phyloP scores from a whole-genome alignment of 225 moss, liverwort and hornwort genomes.

The Physcomitrellopsis africana region DNA sequence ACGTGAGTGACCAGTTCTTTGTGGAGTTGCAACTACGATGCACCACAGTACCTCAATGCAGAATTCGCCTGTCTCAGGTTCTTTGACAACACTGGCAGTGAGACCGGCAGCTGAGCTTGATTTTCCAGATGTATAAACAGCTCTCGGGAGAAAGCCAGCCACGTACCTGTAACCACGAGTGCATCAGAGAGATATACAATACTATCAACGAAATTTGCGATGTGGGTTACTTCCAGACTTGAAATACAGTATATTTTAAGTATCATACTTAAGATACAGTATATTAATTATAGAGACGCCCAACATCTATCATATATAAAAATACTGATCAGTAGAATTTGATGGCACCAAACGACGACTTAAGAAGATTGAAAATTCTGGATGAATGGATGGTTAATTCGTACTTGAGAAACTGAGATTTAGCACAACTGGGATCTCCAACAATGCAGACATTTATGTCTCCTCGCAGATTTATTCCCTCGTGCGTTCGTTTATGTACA shows the following conservation, averaged over 20 bases:
- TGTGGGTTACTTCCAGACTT: too few species aligned
- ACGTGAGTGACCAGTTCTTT: not conserved
- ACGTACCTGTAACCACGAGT: constrained; percentile 69
- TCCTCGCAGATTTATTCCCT: constrained; percentile 96
- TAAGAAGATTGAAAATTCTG: not conserved
- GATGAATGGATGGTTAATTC: constrained; percentile 23
- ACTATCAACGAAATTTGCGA: not conserved
- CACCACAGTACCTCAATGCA: constrained; percentile 80
- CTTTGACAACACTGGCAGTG: constrained; percentile 98
- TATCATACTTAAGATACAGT: too few species aligned
- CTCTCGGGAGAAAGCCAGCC: constrained; percentile 95
- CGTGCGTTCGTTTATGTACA: constrained; percentile 92
- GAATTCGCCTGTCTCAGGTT: constrained; percentile 99
- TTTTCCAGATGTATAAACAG: constrained; percentile 98
- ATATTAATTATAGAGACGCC: too few species aligned
- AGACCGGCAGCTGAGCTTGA: constrained; percentile 99
- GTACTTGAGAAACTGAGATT: constrained; percentile 98
- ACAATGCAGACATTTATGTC: constrained; percentile 99
- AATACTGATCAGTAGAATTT: constrained; percentile 8
- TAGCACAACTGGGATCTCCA: constrained; percentile 99
- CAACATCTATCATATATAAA: not conserved
- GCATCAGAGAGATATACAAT: not conserved
- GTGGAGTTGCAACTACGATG: constrained; percentile 5
- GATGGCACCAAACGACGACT: constrained; percentile 13
- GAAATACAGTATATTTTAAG: too few species aligned